These are phyloP conservation scores for Passalora sequoiae DNA, from an alignment of 2,329 filamentous ascomycete species.

Conservation along the genomic window DNA sequence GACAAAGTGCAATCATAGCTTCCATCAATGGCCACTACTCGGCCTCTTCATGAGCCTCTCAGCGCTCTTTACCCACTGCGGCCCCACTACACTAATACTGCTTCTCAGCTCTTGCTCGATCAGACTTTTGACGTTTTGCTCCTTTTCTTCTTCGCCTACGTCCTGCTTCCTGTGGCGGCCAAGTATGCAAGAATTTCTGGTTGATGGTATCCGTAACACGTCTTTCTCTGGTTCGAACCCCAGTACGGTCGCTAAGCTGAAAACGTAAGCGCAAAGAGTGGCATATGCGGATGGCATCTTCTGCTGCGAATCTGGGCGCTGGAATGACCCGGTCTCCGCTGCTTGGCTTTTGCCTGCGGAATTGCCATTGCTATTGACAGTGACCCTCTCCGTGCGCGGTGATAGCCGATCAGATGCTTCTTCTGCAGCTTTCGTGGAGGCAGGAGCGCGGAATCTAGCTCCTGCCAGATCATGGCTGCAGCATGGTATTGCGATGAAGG, in stretches of 20 bases:
- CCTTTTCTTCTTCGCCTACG: conserved; percentile 30
- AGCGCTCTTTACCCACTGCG: conserved; percentile 50
- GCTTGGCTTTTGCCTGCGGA: conserved; percentile 12
- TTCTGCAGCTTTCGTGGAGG: conserved; percentile 13
- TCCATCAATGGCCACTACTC: conserved; percentile 41
- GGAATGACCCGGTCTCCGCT: conserved; percentile 33
- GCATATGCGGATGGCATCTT: conserved; percentile 67
- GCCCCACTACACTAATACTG: conserved; percentile 41
- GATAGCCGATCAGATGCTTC: conserved; percentile 14
- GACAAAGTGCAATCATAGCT: too few species aligned
- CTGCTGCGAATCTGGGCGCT: conserved; percentile 27
- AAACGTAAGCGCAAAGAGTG: conserved; percentile 74
- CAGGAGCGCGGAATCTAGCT: conserved; percentile 60
- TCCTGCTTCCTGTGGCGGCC: conserved; percentile 50
- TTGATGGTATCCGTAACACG: conserved; percentile 85
- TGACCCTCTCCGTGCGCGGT: conserved; percentile 17
- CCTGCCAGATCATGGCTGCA: conserved; percentile 86
- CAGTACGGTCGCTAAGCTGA: conserved; percentile 62
- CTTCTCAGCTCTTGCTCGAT: conserved; percentile 52
- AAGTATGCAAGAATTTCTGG: conserved; percentile 75
- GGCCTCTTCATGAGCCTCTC: conserved; percentile 44
- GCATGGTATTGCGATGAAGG: conserved; percentile 91
- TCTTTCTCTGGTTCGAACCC: conserved; percentile 76
- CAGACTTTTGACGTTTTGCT: conserved; percentile 57
- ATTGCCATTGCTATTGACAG: not conserved